Evolutionary conservation across 202 grass and related monocot species (phyloP).

Genomic region (Zoysia matrella): DNA sequence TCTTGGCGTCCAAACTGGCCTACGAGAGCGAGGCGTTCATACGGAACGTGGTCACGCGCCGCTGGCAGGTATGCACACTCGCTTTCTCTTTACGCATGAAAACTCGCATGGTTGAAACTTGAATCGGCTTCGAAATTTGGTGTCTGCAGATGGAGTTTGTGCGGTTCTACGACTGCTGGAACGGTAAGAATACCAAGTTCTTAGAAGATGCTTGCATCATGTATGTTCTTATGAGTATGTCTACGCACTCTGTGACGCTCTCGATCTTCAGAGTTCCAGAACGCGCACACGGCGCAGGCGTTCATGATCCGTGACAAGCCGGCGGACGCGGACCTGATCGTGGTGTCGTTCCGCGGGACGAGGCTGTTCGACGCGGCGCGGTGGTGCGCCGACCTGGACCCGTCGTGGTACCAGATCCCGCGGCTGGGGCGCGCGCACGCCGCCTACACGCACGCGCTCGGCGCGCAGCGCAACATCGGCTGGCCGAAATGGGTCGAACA

Average conservation of each 20-base stretch:
- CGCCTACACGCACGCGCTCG: constrained; percentile 78
- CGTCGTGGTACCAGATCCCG: constrained; percentile 72
- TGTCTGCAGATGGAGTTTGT: constrained; percentile 68
- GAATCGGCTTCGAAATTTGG: background rate
- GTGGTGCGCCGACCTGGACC: constrained; percentile 79
- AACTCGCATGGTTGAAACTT: background rate
- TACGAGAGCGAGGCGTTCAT: constrained; percentile 71
- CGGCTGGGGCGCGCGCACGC: constrained; percentile 65
- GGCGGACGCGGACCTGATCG: constrained; percentile 64
- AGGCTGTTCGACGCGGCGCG: constrained; percentile 62
- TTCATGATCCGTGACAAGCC: constrained; percentile 75
- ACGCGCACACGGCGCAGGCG: constrained; percentile 66
- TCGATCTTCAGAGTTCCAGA: constrained; percentile 57
- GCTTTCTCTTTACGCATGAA: no score
- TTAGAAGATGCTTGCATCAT: background rate
- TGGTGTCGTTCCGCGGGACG: constrained; percentile 84
- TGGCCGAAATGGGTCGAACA: constrained; percentile 54
- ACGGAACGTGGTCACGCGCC: constrained; percentile 38
- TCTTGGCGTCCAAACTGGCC: constrained; percentile 71
- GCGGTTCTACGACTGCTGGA: constrained; percentile 82
- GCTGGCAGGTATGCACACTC: constrained; percentile 43
- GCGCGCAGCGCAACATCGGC: constrained; percentile 66
- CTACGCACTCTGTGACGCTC: no score
- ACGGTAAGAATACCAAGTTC: constrained; percentile 45
- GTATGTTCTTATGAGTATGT: background rate